These are phyloP conservation scores for Ophiostoma novo-ulmi DNA, from an alignment of 2,329 filamentous ascomycete species.

Conservation along the genomic window DNA sequence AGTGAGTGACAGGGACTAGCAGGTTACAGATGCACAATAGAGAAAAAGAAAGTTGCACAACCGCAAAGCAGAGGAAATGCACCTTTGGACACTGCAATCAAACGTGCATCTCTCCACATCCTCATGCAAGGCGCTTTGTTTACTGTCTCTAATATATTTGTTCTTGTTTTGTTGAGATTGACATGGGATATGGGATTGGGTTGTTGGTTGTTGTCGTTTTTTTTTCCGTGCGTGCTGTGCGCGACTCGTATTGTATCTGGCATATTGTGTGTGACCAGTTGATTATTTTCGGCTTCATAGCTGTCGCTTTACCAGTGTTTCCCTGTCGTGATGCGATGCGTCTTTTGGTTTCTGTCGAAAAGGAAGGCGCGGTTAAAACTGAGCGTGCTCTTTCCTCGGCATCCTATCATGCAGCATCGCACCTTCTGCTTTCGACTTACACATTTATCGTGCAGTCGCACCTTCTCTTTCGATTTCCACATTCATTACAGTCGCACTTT, in stretches of 20 bases:
- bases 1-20: background rate
- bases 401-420: background rate
- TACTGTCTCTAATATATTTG: conserved; percentile 3
- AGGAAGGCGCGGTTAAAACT: background rate
- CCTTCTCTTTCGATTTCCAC: too few relatives aligned
- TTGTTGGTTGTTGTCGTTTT: background rate
- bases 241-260: background rate
- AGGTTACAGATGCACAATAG: background rate
- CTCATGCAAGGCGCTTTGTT: conserved; percentile 1
- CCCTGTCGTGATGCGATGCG: background rate
- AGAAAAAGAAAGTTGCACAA: background rate
- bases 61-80: conserved; percentile 3
- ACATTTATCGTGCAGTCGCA: background rate
- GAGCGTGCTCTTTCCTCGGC: background rate
- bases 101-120: conserved; percentile 7
- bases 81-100: background rate
- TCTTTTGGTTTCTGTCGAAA: background rate
- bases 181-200: background rate
- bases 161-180: background rate
- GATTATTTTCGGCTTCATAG: background rate
- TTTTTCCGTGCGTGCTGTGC: background rate
- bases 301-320: background rate
- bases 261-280: background rate
- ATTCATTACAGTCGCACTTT: background rate
- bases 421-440: background rate